Evolutionary conservation across 371 early-diverging fungal species (phyloP).

Genomic region (Mucor plumbeus): DNA sequence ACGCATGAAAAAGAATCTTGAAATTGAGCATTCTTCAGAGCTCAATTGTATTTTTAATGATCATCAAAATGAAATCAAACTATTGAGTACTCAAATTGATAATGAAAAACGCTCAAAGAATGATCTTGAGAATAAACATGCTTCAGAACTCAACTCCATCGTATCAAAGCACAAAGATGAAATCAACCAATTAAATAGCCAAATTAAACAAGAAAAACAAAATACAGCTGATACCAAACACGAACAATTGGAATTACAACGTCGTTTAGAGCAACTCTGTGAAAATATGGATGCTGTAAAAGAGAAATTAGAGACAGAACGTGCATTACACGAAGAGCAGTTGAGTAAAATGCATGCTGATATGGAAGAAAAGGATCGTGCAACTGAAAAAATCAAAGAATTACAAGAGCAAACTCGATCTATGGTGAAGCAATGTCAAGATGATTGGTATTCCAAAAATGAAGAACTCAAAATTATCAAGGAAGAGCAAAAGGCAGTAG

Average conservation of each 20-base stretch:
- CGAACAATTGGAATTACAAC: slow-evolving; percentile 7
- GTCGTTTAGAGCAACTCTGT: slow-evolving; percentile 24
- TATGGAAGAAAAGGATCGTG: slow-evolving; percentile 42
- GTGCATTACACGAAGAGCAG: slow-evolving; percentile 21
- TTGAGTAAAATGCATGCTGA: slow-evolving; percentile 27
- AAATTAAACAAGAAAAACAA: background rate
- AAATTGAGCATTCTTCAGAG: slow-evolving; percentile 22
- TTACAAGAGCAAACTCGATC: slow-evolving; percentile 52
- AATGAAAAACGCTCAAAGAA: slow-evolving; percentile 21
- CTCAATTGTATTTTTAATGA: slow-evolving; percentile 14
- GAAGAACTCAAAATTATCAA: slow-evolving; percentile 36
- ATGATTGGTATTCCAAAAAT: slow-evolving; percentile 54
- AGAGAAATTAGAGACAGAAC: slow-evolving; percentile 20
- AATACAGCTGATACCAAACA: background rate
- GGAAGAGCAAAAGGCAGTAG: slow-evolving; percentile 1
- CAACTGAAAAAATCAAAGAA: slow-evolving; percentile 49
- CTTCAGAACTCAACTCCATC: slow-evolving; percentile 17
- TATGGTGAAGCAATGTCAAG: slow-evolving; percentile 59
- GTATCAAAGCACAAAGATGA: slow-evolving; percentile 7
- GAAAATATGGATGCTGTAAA: slow-evolving; percentile 35
- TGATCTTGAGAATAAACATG: slow-evolving; percentile 17
- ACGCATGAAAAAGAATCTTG: slow-evolving; percentile 21
- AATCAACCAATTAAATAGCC: background rate
- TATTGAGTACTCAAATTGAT: slow-evolving; percentile 14
- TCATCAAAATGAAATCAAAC: background rate